phyloP scores from a whole-genome alignment of 305 asterid genomes.

The Petunia hybrid region DNA sequence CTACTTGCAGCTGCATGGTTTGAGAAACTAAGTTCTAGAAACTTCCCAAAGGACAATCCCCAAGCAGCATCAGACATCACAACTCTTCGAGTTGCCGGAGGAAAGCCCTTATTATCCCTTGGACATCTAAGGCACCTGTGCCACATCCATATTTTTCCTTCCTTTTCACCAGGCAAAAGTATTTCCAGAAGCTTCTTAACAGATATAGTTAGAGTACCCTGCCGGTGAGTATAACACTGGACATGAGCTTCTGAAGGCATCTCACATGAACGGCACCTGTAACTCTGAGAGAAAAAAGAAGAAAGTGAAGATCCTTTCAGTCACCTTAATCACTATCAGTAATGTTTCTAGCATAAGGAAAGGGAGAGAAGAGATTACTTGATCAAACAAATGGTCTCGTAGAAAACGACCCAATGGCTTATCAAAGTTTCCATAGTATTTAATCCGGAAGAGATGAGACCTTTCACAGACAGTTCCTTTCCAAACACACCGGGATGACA shows the following conservation, averaged over 20 bases:
- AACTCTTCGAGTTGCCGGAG: constrained; percentile 93
- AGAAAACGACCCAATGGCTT: constrained; percentile 96
- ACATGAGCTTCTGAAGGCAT: constrained; percentile 98
- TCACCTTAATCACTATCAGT: constrained; percentile 28
- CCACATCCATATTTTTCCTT: constrained; percentile 99
- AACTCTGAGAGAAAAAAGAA: constrained; percentile 56
- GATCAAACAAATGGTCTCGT: constrained; percentile 91
- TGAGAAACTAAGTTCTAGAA: constrained; percentile 97
- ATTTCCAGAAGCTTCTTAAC: constrained; percentile 88
- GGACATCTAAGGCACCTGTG: constrained; percentile 98
- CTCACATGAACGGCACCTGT: constrained; percentile 84
- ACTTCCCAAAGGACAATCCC: constrained; percentile 98
- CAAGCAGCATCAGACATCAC: constrained; percentile 99
- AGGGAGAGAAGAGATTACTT: constrained; percentile 58
- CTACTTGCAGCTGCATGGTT: constrained; percentile 99
- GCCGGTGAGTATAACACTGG: constrained; percentile 95
- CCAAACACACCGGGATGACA: constrained; percentile 93
- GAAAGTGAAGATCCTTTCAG: constrained; percentile 41
- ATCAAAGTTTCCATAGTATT: constrained; percentile 89
- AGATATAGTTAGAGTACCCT: constrained; percentile 91
- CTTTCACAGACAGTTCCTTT: constrained; percentile 96
- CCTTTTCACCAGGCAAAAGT: constrained; percentile 78
- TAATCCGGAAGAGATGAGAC: constrained; percentile 88
- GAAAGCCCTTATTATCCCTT: constrained; percentile 70
- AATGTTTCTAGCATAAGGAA: constrained; percentile 32